Evolutionary conservation across 2,329 filamentous ascomycete species (phyloP), one percentile per base, ranked within the genome.

Genomic region (Sarocladium strictum): DNA sequence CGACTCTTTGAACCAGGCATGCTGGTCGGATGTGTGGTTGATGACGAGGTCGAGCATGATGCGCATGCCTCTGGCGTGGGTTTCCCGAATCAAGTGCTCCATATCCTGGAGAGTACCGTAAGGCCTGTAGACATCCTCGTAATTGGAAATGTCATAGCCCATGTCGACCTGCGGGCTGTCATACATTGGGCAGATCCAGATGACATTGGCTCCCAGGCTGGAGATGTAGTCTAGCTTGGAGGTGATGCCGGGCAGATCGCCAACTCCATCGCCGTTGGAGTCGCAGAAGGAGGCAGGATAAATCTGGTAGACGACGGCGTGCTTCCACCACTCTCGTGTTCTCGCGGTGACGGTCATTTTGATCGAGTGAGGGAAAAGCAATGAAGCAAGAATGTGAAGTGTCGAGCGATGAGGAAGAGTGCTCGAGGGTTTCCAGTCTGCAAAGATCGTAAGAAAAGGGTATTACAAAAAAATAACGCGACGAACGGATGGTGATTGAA

Each of bases 1-100:
- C 2, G 83, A 86, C 62, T 88, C 79, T 49, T 80, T 75, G 69
- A 90, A 90, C 86, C 86, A 91, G 3, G 76, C 74, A 61, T 89
- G 85, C 64, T 88, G 77, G 58, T 86, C 80, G 2, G 83, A 87
- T 0, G 87, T 90, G 65, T 93, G 88, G 60, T 91, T 93, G 58
- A 91, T 79, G 2, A 92, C 88, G 2, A 92, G 73, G 63, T 92
- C 87, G 56, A 91, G 77, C 55, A 92, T 83, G 11, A 91, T 69
- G 59, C 80, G 83, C 80, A 91, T 88, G 2, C 78, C 83, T 3
- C 84, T 76, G 15, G 76, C 67, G 57, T 87, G 84, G 38, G 80
- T 76, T 45, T 79, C 79, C 24, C 75, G 63, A 51, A 88, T 83
- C 33, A 90, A 66, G 0, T 70, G 68, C 55, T 89, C 83, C 51